Percentiles rank a stretch among this genome's conserved stretches.
Evolutionary conservation across 495 filamentous ascomycete genomes (phyloP).

Genomic region (Talaromyces thailandensis): DNA sequence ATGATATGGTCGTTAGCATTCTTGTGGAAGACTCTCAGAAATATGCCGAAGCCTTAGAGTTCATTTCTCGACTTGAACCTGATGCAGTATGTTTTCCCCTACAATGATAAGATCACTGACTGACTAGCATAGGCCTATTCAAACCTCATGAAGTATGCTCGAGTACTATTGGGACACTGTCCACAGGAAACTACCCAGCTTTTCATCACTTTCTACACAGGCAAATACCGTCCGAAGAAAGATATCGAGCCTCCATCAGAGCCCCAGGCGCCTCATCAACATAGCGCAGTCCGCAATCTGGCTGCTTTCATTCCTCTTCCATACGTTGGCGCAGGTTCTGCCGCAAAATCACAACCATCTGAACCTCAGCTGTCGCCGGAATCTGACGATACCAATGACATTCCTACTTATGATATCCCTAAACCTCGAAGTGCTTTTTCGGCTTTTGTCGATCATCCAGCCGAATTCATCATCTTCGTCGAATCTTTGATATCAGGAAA

Average conservation of each 20-base stretch:
- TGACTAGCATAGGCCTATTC: slow-evolving; percentile 58
- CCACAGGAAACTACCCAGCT: slow-evolving; percentile 68
- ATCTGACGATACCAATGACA: slow-evolving; percentile 12
- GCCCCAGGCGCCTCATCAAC: slow-evolving; percentile 46
- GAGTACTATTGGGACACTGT: slow-evolving; percentile 79
- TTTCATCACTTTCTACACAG: slow-evolving; percentile 91
- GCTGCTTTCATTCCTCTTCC: slow-evolving; percentile 76
- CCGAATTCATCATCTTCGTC: slow-evolving; percentile 83
- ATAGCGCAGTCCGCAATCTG: slow-evolving; percentile 71
- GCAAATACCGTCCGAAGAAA: slow-evolving; percentile 65
- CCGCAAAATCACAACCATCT: slow-evolving; percentile 26
- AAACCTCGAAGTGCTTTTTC: slow-evolving; percentile 90
- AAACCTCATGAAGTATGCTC: slow-evolving; percentile 91
- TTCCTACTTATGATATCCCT: slow-evolving; percentile 41
- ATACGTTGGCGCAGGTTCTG: slow-evolving; percentile 60
- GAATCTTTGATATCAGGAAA: slow-evolving; percentile 71
- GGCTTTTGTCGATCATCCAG: slow-evolving; percentile 87
- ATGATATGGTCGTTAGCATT: slow-evolving; percentile 89
- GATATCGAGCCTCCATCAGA: slow-evolving; percentile 45
- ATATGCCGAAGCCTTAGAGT: slow-evolving; percentile 79
- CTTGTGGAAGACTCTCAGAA: slow-evolving; percentile 89
- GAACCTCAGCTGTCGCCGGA: slow-evolving; percentile 22
- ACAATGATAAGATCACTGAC: background rate
- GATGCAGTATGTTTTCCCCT: slow-evolving; percentile 48
- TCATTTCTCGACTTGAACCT: slow-evolving; percentile 83